A percentile compares a stretch with the other conserved stretches of the same genome.
Evolutionary conservation across 306 rosid species (phyloP).

Genomic region (Cucurbita pepo): DNA sequence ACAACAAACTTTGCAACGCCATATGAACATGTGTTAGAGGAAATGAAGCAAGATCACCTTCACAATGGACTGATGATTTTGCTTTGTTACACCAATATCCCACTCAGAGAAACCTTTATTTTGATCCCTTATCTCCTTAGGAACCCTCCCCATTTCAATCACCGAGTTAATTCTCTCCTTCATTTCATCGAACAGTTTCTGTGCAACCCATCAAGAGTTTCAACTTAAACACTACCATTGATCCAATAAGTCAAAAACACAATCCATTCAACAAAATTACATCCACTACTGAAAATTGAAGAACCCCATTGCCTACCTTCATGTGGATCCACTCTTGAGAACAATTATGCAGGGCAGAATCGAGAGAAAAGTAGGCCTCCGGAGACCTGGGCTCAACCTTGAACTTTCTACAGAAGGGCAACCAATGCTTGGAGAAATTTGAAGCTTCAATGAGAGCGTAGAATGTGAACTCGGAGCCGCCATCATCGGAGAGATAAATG

Average conservation of each 20-base stretch:
- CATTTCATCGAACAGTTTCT: slow-evolving; percentile 67
- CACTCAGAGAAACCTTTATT: slow-evolving; percentile 48
- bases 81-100: slow-evolving; percentile 30
- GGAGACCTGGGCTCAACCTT: slow-evolving; percentile 46
- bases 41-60: slow-evolving; percentile 16
- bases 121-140: slow-evolving; percentile 16
- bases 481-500: slow-evolving; percentile 63
- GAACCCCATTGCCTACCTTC: slow-evolving; percentile 19
- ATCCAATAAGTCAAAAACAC: background rate
- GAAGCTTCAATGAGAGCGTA: slow-evolving; percentile 49
- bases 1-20: too few relatives aligned
- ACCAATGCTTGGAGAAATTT: slow-evolving; percentile 40
- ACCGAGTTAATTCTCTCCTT: slow-evolving; percentile 26
- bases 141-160: slow-evolving; percentile 21
- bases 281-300: background rate
- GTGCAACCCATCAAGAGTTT: background rate
- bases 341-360: background rate
- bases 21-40: background rate
- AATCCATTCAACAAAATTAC: background rate
- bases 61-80: slow-evolving; percentile 50
- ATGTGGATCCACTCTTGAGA: slow-evolving; percentile 14
- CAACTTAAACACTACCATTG: background rate
- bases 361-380: slow-evolving; percentile 27
- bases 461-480: slow-evolving; percentile 47
- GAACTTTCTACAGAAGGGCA: slow-evolving; percentile 47